These are phyloP conservation scores for Aspergillus phoenicis DNA, from an alignment of 2,329 filamentous ascomycete genomes.

Conservation along the genomic window DNA sequence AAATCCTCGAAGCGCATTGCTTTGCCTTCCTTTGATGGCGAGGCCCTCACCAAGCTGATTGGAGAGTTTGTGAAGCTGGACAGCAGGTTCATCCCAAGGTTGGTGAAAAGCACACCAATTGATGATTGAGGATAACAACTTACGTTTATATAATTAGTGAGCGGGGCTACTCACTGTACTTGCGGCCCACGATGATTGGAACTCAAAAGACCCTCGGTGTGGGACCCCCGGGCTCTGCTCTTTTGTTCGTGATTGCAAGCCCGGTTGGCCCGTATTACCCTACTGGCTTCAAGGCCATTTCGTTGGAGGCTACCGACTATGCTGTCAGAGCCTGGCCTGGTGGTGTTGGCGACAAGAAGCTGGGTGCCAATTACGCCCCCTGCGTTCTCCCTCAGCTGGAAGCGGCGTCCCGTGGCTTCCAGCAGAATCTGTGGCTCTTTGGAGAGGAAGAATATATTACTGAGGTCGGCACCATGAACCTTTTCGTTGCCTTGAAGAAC, in stretches of 20 bases:
- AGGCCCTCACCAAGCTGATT: conserved; percentile 78
- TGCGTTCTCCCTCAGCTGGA: conserved; percentile 96
- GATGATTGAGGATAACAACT: not conserved
- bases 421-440: conserved; percentile 98
- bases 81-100: conserved; percentile 83
- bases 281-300: conserved; percentile 96
- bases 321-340: conserved; percentile 97
- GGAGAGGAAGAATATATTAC: conserved; percentile 94
- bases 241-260: conserved; percentile 93
- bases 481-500: conserved; percentile 84
- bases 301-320: conserved; percentile 93
- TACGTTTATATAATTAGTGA: conserved; percentile 37
- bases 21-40: conserved; percentile 78
- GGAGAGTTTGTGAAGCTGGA: conserved; percentile 78
- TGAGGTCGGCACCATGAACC: conserved; percentile 98
- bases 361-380: conserved; percentile 98
- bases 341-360: conserved; percentile 96
- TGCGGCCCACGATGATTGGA: conserved; percentile 95
- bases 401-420: conserved; percentile 87
- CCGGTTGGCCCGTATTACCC: conserved; percentile 98
- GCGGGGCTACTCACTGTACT: conserved; percentile 90
- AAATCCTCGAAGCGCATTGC: conserved; percentile 89
- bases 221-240: conserved; percentile 83
- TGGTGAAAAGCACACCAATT: conserved; percentile 35
- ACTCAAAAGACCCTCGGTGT: conserved; percentile 94